These are phyloP conservation scores for Irineochytrium annulatum DNA, from an alignment of 192 early-diverging fungal genomes.

Conservation along the genomic window DNA sequence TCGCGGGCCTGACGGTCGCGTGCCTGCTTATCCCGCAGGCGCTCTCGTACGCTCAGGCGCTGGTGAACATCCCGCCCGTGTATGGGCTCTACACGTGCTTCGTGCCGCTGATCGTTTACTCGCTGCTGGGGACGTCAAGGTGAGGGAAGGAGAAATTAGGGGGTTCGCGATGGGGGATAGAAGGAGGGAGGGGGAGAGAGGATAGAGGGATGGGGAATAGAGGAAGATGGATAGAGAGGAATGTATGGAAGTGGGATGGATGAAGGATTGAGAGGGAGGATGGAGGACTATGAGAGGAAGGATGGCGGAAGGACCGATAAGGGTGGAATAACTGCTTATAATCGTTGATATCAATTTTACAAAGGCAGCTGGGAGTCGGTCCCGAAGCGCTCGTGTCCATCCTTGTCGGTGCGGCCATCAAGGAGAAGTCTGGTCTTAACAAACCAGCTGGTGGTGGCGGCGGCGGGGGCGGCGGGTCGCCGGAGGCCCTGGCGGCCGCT, in stretches of 20 bases:
- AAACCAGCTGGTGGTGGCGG: not conserved
- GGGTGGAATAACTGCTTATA: no score
- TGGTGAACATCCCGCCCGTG: constrained; percentile 81
- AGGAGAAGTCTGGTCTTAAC: constrained; percentile 27
- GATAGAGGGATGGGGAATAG: no score
- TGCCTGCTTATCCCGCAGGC: constrained; percentile 48
- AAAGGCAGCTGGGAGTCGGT: constrained; percentile 86
- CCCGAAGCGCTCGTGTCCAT: constrained; percentile 92
- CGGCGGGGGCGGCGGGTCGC: constrained; percentile 29
- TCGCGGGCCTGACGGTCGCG: constrained; percentile 79
- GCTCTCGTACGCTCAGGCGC: constrained; percentile 84
- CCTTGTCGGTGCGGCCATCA: constrained; percentile 65
- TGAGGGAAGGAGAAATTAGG: constrained; percentile 15
- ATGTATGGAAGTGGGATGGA: no score
- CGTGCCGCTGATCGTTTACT: constrained; percentile 79
- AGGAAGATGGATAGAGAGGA: no score
- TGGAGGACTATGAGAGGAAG: no score
- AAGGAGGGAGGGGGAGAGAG: no score
- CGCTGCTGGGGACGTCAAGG: constrained; percentile 89
- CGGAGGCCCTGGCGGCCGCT: constrained; percentile 32
- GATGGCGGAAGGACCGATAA: no score
- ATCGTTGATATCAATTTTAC: no score
- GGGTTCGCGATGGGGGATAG: not conserved
- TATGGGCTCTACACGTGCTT: constrained; percentile 88
- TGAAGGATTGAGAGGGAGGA: no score